Conservation (phyloP, 179 eudicot species). For the Sideroxylon spinosum region DNA sequence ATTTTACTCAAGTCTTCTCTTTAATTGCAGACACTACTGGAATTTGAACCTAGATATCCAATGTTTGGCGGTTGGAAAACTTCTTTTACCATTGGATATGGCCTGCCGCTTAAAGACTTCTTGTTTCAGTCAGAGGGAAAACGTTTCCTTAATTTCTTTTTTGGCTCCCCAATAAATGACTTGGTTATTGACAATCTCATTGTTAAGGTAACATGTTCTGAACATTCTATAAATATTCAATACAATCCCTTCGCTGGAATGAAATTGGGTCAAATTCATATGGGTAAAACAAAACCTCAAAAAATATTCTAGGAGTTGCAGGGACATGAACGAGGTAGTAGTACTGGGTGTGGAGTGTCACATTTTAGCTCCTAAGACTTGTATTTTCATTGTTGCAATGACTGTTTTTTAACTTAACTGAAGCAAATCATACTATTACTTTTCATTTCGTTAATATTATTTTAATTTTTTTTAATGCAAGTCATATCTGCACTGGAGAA, state of each 20-base stretch:
- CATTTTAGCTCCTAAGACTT: neutral
- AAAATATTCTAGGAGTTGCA: neutral
- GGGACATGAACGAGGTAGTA: no score
- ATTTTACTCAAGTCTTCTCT: conserved; percentile 6
- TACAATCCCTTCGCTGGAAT: neutral
- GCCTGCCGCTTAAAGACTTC: conserved; percentile 78
- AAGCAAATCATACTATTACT: neutral
- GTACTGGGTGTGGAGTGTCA: neutral
- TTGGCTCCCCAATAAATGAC: conserved; percentile 78
- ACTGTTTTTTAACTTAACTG: neutral
- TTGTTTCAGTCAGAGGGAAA: conserved; percentile 73
- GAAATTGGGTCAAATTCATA: neutral
- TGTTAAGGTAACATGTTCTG: conserved; percentile 57
- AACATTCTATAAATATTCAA: neutral
- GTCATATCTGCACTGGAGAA: neutral
- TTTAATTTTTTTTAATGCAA: neutral
- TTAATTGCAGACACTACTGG: conserved; percentile 70
- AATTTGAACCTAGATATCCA: conserved; percentile 94
- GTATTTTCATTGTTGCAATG: neutral
- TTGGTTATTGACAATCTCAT: conserved; percentile 67
- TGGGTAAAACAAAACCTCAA: neutral
- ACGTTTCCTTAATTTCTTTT: conserved; percentile 65
- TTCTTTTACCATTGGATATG: conserved; percentile 82
- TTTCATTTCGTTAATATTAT: neutral
- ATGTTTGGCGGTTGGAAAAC: conserved; percentile 97